Percentiles rank a stretch among this genome's conserved stretches.
Conservation (phyloP, 768 basidiomycete species). For the Suillus tomentosus region DNA sequence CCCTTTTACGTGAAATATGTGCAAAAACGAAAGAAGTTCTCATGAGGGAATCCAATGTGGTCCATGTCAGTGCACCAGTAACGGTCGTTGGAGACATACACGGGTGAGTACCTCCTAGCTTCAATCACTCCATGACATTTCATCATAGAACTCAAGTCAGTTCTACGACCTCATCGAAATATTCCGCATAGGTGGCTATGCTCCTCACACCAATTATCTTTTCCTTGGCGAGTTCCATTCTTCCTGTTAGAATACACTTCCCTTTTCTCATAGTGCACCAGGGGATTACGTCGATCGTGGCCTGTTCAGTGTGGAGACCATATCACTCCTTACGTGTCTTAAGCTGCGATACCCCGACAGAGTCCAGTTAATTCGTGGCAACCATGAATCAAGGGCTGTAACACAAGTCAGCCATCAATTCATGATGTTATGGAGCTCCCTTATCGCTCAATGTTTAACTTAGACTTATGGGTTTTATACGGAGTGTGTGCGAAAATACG, state of each 20-base stretch:
- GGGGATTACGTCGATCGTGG: slow-evolving; percentile 99
- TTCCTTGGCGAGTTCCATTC: slow-evolving; percentile 76
- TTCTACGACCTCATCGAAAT: slow-evolving; percentile 99
- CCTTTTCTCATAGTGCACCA: slow-evolving; percentile 32
- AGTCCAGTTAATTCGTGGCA: slow-evolving; percentile 95
- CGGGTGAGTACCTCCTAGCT: slow-evolving; percentile 64
- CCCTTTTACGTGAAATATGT: slow-evolving; percentile 95
- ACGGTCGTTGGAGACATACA: slow-evolving; percentile 99
- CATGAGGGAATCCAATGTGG: slow-evolving; percentile 98
- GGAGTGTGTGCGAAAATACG: slow-evolving; percentile 97
- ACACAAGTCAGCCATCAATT: slow-evolving; percentile 74
- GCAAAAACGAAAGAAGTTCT: slow-evolving; percentile 99
- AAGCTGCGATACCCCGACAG: slow-evolving; percentile 97
- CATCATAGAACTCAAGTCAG: slow-evolving; percentile 64
- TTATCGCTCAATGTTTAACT: slow-evolving; percentile 22
- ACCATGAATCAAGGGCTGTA: slow-evolving; percentile 97
- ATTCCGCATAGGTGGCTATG: slow-evolving; percentile 97
- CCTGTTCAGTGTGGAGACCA: slow-evolving; percentile 97
- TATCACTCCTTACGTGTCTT: slow-evolving; percentile 93
- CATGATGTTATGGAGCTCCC: slow-evolving; percentile 10
- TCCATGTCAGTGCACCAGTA: slow-evolving; percentile 94
- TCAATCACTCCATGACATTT: slow-evolving; percentile 24
- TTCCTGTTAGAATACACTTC: background rate
- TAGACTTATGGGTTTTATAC: slow-evolving; percentile 99
- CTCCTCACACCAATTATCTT: slow-evolving; percentile 96